Evolutionary conservation across 2,329 filamentous ascomycete species (phyloP).

Genomic region (Cordyceps javanica): DNA sequence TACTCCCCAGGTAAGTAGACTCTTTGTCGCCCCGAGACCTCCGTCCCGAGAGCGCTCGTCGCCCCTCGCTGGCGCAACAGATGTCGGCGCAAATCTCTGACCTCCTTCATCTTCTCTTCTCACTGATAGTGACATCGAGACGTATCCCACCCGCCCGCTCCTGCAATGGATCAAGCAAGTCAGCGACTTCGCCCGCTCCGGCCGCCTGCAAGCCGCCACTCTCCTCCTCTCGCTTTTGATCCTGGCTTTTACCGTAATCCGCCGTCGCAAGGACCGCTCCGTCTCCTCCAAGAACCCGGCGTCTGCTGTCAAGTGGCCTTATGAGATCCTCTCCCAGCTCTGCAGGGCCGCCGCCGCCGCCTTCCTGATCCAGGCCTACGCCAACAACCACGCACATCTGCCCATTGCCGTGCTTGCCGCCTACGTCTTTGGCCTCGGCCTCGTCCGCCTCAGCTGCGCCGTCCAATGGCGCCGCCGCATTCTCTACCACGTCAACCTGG

Average conservation of each 20-base stretch:
- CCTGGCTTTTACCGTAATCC: conserved; percentile 20
- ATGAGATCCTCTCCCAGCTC: conserved; percentile 38
- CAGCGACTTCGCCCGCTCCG: conserved; percentile 34
- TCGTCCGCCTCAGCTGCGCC: conserved; percentile 35
- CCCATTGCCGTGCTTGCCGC: conserved; percentile 30
- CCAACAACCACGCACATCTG: conserved; percentile 27
- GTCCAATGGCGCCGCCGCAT: conserved; percentile 39
- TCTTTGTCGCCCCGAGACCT: neutral
- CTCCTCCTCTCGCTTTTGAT: conserved; percentile 32
- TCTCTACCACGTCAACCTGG: conserved; percentile 44
- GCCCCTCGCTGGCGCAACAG: neutral
- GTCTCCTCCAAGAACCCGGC: conserved; percentile 24
- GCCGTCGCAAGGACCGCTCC: conserved; percentile 16
- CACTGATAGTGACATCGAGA: conserved; percentile 1
- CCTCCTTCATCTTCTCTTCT: neutral
- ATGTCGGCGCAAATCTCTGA: neutral
- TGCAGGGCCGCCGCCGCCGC: conserved; percentile 33
- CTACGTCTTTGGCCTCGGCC: conserved; percentile 39
- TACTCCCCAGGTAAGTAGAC: conserved; percentile 9
- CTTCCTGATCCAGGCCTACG: conserved; percentile 32
- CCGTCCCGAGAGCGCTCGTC: neutral
- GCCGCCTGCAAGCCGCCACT: conserved; percentile 32
- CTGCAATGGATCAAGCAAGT: conserved; percentile 33
- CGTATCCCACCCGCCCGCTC: conserved; percentile 4
- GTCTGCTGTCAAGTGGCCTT: conserved; percentile 34